Evolutionary conservation across 345 rosid genomes (phyloP), one percentile per base, ranked within the genome.

Genomic region (Rhodamnia argentea): DNA sequence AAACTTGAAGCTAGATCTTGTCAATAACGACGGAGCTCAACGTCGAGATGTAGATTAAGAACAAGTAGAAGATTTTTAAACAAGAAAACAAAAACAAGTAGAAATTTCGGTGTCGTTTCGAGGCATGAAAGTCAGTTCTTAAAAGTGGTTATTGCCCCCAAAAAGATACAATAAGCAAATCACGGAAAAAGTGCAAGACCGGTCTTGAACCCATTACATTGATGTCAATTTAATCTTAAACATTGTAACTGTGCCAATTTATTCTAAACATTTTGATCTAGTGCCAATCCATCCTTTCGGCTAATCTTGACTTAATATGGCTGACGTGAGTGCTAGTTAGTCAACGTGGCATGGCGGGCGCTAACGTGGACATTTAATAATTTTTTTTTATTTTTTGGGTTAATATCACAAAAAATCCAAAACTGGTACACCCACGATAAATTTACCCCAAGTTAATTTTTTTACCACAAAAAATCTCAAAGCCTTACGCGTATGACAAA

Each of bases 331-430:
- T 5, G 2, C 2, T 5, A 5, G 32, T 5, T 1, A 26, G 0
- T 13, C 2, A 24, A 5, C 3, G 0, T 58, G 29, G 11, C 29
- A 26, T 7, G 7, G 5, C 11, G 0, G 51, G 51, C 11, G 2
- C 10, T 47, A 7, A 47, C 10, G 10, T 47, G 7, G 9, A 47
- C 9, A 47, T 50, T 50, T 50, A 10, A 50, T 10, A 6, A 9
- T 10, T 50, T 50, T 50, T 50, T 50, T 50, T 50, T 50, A 50
- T 10, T 50, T 50, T 50, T 50, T 50, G 12, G 52, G 52, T 50
- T 50, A 50, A 50, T 50, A 50, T 3, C 52, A 50, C 52, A 10
- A 50, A 50, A 10, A 50, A 50, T 50, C 3, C 3, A 12, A 50
- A 50, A 50, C 13, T 50, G 10, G 13, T 50, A 50, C 52, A 50